Conservation (phyloP, 2,329 filamentous ascomycete species). For the Fusarium subglutinans region DNA sequence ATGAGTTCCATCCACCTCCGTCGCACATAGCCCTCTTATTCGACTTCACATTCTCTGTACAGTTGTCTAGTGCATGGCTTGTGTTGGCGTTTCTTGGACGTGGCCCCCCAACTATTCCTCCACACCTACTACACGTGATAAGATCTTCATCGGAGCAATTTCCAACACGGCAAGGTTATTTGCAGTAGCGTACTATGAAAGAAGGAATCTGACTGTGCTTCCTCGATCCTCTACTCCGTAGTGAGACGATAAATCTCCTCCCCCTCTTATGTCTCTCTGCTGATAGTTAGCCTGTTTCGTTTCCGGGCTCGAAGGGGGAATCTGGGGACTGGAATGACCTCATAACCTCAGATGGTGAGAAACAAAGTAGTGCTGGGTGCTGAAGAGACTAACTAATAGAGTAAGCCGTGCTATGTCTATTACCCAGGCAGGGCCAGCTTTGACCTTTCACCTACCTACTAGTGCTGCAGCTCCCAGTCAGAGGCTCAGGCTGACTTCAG, state of each 20-base stretch:
- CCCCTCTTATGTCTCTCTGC: neutral
- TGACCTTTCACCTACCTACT: slow-evolving; percentile 12
- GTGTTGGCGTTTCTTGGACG: slow-evolving; percentile 16
- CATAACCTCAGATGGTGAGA: slow-evolving; percentile 25
- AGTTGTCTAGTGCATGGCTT: slow-evolving; percentile 3
- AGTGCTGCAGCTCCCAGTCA: slow-evolving; percentile 5
- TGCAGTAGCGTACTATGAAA: slow-evolving; percentile 12
- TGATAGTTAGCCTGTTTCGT: slow-evolving; percentile 1
- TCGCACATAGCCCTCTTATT: neutral
- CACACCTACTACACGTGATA: slow-evolving; percentile 40
- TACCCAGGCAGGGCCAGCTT: slow-evolving; percentile 16
- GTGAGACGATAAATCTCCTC: neutral
- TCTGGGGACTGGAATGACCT: slow-evolving; percentile 36
- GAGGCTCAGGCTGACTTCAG: slow-evolving; percentile 34
- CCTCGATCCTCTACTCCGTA: neutral
- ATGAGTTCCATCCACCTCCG: neutral
- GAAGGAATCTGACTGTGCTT: slow-evolving; percentile 9
- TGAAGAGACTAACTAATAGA: neutral
- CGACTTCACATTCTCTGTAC: neutral
- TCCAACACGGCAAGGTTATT: slow-evolving; percentile 27
- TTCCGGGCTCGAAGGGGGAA: slow-evolving; percentile 16
- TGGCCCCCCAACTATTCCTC: slow-evolving; percentile 30
- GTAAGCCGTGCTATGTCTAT: slow-evolving; percentile 5
- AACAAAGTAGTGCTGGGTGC: slow-evolving; percentile 5
- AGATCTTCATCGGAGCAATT: slow-evolving; percentile 42